phyloP scores from a whole-genome alignment of 1,284 basidiomycete genomes.

The Tilletiaria anomala region DNA sequence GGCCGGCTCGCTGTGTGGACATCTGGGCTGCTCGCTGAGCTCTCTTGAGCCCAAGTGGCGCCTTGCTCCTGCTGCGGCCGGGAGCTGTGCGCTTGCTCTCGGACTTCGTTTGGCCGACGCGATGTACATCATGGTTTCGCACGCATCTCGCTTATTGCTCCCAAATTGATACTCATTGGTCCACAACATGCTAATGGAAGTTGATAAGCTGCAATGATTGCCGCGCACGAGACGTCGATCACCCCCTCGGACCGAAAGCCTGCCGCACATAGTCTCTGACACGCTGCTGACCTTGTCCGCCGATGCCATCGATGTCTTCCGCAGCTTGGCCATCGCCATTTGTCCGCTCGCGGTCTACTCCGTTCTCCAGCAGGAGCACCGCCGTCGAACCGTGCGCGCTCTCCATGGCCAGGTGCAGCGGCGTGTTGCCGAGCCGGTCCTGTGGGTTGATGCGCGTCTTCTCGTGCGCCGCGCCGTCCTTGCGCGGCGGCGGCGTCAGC shows the following conservation, averaged over 20 bases:
- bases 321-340: conserved; percentile 15
- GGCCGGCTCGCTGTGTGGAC: too few relatives aligned
- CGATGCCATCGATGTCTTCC: conserved; percentile 16
- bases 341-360: conserved; percentile 10
- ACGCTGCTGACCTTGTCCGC: conserved; percentile 11
- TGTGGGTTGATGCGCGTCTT: conserved; percentile 22
- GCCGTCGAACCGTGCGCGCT: conserved; percentile 16
- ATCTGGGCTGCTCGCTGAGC: too few relatives aligned
- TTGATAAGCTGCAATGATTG: too few relatives aligned
- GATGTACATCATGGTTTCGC: too few relatives aligned
- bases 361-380: conserved; percentile 14
- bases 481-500: conserved; percentile 9
- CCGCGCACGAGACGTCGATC: too few relatives aligned
- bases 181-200: too few relatives aligned
- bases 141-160: too few relatives aligned
- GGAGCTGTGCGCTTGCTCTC: too few relatives aligned
- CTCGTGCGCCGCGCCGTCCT: conserved; percentile 8
- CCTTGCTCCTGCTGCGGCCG: too few relatives aligned
- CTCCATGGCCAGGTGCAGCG: conserved; percentile 19
- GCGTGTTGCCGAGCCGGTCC: conserved; percentile 19
- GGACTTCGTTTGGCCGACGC: too few relatives aligned
- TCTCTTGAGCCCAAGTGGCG: too few relatives aligned
- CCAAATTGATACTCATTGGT: too few relatives aligned
- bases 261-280: background rate
- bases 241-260: background rate